A percentile compares a stretch with the other conserved stretches of the same genome.
These are phyloP conservation scores for Prillingera fragicola DNA, from an alignment of 1,284 basidiomycete species.

Conservation along the genomic window DNA sequence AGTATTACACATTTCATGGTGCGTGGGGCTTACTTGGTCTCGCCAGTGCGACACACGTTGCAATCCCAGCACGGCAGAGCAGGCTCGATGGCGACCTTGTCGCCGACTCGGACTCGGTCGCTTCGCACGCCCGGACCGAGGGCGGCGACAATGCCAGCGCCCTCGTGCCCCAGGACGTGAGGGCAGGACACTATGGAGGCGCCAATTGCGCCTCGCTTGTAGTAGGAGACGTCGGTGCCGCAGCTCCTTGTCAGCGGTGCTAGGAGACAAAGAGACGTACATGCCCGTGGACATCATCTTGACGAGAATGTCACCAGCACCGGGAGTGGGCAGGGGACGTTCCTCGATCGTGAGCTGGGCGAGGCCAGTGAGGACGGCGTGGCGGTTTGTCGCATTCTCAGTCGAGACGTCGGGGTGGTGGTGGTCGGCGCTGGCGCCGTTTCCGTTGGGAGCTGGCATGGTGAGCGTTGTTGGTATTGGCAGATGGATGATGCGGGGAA, in stretches of 20 bases:
- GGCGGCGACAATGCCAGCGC: conserved; percentile 35
- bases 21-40: conserved; percentile 13
- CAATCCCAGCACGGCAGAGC: conserved; percentile 43
- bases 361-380: conserved; percentile 11
- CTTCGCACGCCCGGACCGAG: conserved; percentile 22
- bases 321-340: conserved; percentile 14
- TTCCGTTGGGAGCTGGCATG: too few relatives aligned
- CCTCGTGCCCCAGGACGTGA: conserved; percentile 46
- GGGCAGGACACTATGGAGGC: conserved; percentile 36
- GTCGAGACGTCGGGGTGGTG: too few relatives aligned
- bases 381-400: too few relatives aligned
- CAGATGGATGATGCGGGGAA: too few relatives aligned
- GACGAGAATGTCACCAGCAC: conserved; percentile 19
- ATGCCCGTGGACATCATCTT: conserved; percentile 26
- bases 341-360: conserved; percentile 17
- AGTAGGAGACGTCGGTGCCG: conserved; percentile 21
- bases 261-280: conserved; percentile 7
- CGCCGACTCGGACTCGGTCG: conserved; percentile 30
- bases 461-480: too few relatives aligned
- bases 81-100: conserved; percentile 46
- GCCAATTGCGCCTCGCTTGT: conserved; percentile 33
- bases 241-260: conserved; percentile 7
- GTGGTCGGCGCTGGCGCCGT: too few relatives aligned
- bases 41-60: conserved; percentile 31
- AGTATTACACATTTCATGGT: background rate